Conservation (phyloP, 805 yeast species). For the Priceomyces carsonii region DNA sequence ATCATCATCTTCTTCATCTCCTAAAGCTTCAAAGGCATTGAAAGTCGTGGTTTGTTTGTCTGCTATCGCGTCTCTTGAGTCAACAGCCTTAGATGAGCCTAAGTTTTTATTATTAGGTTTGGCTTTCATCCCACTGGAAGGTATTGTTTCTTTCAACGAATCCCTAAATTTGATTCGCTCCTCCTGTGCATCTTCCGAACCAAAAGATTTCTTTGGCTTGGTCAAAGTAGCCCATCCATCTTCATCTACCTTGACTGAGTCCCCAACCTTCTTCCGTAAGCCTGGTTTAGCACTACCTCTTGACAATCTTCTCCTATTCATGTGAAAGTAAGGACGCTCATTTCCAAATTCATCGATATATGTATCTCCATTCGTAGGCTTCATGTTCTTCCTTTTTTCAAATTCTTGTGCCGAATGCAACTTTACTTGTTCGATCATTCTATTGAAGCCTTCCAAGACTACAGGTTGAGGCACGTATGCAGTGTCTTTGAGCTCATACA, state of each 20-base stretch:
- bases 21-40: slow-evolving; percentile 83
- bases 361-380: slow-evolving; percentile 43
- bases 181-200: slow-evolving; percentile 48
- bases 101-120: slow-evolving; percentile 75
- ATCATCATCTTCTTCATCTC: slow-evolving; percentile 40
- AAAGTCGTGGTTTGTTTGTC: slow-evolving; percentile 66
- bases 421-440: slow-evolving; percentile 65
- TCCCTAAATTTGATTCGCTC: slow-evolving; percentile 50
- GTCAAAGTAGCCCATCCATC: slow-evolving; percentile 81
- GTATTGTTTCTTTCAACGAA: slow-evolving; percentile 44
- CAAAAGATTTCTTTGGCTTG: slow-evolving; percentile 48
- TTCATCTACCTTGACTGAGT: slow-evolving; percentile 59
- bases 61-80: slow-evolving; percentile 68
- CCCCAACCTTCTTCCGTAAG: slow-evolving; percentile 56
- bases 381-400: slow-evolving; percentile 25
- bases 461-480: slow-evolving; percentile 63
- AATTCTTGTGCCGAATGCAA: slow-evolving; percentile 38
- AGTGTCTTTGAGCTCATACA: slow-evolving; percentile 54
- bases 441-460: slow-evolving; percentile 63
- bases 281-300: slow-evolving; percentile 46
- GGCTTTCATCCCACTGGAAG: slow-evolving; percentile 40
- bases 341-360: slow-evolving; percentile 47
- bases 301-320: slow-evolving; percentile 66
- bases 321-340: slow-evolving; percentile 45
- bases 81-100: slow-evolving; percentile 72